Evolutionary conservation across 129 eudicot species (phyloP).

Genomic region (Ambrosia artemisiifolia): DNA sequence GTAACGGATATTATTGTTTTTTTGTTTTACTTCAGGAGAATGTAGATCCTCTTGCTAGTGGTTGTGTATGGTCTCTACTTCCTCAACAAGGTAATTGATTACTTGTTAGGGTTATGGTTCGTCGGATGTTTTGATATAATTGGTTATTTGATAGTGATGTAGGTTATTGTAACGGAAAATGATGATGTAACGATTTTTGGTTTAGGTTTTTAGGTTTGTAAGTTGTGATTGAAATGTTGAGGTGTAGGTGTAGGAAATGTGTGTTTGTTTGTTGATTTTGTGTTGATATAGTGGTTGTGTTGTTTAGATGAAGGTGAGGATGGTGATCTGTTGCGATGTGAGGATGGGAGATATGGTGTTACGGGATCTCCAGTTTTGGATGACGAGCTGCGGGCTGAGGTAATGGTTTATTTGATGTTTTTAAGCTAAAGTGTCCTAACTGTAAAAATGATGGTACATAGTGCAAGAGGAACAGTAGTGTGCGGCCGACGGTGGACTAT

Average conservation of each 20-base stretch:
- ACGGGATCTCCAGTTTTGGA: constrained; percentile 11
- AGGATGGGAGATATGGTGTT: constrained; percentile 18
- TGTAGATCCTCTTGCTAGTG: constrained; percentile 19
- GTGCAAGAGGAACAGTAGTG: background rate
- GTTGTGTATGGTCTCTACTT: constrained; percentile 32
- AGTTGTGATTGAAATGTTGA: no score
- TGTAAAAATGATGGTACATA: background rate
- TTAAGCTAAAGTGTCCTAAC: background rate
- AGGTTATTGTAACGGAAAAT: background rate
- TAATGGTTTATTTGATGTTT: background rate
- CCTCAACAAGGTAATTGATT: constrained; percentile 36
- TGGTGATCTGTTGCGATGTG: constrained; percentile 5
- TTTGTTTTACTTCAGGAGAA: constrained; percentile 27
- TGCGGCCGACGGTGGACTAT: background rate
- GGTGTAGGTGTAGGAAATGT: no score
- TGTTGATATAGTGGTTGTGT: constrained; percentile 8
- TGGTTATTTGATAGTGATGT: background rate
- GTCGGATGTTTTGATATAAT: background rate
- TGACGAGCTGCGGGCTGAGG: constrained; percentile 45
- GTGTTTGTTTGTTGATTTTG: no score
- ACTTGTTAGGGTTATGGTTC: background rate
- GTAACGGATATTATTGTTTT: background rate
- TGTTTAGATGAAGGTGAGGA: background rate
- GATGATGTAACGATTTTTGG: no score
- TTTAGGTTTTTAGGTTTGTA: no score